phyloP scores from a whole-genome alignment of 768 basidiomycete genomes.

The Leccinellum albellum region DNA sequence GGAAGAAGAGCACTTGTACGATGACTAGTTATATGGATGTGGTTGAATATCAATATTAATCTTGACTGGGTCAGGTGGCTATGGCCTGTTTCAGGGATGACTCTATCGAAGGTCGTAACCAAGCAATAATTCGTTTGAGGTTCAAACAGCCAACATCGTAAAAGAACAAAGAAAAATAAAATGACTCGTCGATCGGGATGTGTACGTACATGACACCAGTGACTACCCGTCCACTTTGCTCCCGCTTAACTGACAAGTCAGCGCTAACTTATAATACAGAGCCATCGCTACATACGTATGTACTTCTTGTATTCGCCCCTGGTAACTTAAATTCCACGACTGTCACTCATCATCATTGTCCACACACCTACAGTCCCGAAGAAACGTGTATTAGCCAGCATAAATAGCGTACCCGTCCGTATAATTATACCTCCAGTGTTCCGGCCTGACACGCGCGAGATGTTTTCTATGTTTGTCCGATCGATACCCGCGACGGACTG shows the following conservation, averaged over 20 bases:
- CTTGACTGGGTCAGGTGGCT: no score
- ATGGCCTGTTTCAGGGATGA: slow-evolving; percentile 17
- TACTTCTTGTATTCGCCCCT: neutral
- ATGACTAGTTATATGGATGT: no score
- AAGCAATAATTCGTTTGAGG: neutral
- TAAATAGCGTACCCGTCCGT: neutral
- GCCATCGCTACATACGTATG: no score
- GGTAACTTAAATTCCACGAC: neutral
- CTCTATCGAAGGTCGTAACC: slow-evolving; percentile 6
- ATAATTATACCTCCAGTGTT: neutral
- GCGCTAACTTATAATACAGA: no score
- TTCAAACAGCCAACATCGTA: neutral
- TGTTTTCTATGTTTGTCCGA: slow-evolving; percentile 16
- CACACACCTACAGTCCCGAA: neutral
- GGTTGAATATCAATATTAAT: no score
- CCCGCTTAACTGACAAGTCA: no score
- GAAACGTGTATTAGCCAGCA: neutral
- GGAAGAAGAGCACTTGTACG: no score
- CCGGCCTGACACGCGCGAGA: no score
- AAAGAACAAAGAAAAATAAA: neutral
- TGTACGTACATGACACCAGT: neutral
- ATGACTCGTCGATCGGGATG: neutral
- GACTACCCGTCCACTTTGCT: no score
- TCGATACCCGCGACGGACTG: slow-evolving; percentile 15
- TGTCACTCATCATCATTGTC: neutral